These are phyloP conservation scores for Malus orientalis DNA, from an alignment of 306 rosid genomes.

Conservation along the genomic window DNA sequence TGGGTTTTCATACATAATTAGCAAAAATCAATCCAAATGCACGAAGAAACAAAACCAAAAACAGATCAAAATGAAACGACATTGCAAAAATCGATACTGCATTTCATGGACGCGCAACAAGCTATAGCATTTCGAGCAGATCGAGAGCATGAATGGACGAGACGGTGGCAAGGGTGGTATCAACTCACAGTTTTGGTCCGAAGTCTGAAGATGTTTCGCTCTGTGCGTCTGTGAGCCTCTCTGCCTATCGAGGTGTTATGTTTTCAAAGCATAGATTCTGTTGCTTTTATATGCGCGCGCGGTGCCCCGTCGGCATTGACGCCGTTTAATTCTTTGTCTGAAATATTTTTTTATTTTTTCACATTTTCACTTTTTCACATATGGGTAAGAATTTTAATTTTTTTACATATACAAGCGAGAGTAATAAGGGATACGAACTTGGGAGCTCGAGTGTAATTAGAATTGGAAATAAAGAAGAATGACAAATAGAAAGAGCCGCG, in stretches of 20 bases:
- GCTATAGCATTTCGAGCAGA: background rate
- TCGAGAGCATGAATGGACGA: background rate
- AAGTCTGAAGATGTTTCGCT: constrained; percentile 29
- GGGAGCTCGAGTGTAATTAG: too few species aligned
- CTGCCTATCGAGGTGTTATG: constrained; percentile 21
- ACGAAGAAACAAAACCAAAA: background rate
- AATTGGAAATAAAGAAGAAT: too few species aligned
- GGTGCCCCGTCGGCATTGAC: constrained; percentile 49
- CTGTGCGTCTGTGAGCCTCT: background rate
- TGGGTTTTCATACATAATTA: background rate
- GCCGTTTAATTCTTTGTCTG: constrained; percentile 22
- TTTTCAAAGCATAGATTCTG: constrained; percentile 17
- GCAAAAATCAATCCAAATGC: background rate
- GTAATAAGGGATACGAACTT: too few species aligned
- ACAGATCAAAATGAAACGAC: background rate
- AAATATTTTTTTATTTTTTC: background rate
- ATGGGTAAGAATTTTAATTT: background rate
- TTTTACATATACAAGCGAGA: too few species aligned
- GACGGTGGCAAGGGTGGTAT: constrained; percentile 12
- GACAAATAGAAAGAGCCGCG: too few species aligned
- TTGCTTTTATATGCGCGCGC: constrained; percentile 28
- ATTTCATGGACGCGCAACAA: constrained; percentile 7
- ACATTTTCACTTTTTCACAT: background rate
- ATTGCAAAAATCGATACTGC: constrained; percentile 12
- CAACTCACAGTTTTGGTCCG: constrained; percentile 41